Base-by-base conservation (phyloP, 2,329 filamentous ascomycete genomes). In the Botrytis hyacinthi region DNA sequence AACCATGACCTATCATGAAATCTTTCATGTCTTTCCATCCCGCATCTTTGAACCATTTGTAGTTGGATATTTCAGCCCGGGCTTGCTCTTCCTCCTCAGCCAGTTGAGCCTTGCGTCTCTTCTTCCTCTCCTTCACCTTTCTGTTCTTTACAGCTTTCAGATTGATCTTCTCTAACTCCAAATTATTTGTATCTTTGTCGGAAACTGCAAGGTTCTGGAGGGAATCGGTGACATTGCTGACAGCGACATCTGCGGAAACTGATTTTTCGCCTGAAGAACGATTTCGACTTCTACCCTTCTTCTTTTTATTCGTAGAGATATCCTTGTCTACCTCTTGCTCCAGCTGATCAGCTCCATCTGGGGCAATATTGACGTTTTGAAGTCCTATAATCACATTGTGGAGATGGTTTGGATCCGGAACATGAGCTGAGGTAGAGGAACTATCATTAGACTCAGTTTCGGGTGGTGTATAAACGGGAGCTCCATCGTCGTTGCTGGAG, bases 401-500 rank as follows among this genome's bases (percentile, higher is more conserved):
- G 48, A 68, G n/a, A 18, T 68, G 35, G 29, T 18, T 57, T 57
- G 35, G 2, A 18, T 57, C 66, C 29, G n/a, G n/a, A n/a, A 26
- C 18, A 32, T 57, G n/a, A 51, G 35, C 22, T 42, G 66, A 57
- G 48, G 35, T 42, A 22, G 66, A 68, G n/a, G n/a, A 48, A 42
- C 48, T 18, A 37, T 54, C 46, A 46, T 20, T 54, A 35, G 22
- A 54, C 32, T 61, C 67, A 18, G 51, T 61, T 70, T 70, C 67
- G 22, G 42, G 67, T 44, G 68, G 68, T 26, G 68, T 70, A 37
- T 70, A 70, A 62, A 70, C 26, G 18, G n/a, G 54, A 44, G 57
- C 68, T 46, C 68, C 68, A 70, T 70, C 54, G 10, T 62, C 54
- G 29, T 68, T 37, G 54, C 9, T 20, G 18, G 68, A 70, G 32